Base-by-base conservation (phyloP, 2,329 filamentous ascomycete genomes). In the Penicillium sp. region DNA sequence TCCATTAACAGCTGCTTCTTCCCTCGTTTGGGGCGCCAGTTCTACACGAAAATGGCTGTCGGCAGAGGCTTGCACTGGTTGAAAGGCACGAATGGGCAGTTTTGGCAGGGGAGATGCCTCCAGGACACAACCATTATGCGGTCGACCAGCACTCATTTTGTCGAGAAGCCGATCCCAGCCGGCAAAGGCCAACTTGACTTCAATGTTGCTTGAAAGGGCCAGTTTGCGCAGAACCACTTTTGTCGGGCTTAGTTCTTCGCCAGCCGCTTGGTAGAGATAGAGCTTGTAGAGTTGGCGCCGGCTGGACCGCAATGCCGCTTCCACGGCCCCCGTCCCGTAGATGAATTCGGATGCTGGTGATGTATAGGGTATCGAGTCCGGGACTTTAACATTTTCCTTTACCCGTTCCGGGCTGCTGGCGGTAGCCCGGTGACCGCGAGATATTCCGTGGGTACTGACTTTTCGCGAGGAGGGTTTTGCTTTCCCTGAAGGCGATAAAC, bases 281-380 rank as follows among this genome's bases (percentile, higher is more conserved):
- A 99, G 80, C 48, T 85, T 88, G 75, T 96, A 95, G 2, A 95
- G 73, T 63, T 89, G 85, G 51, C 94, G 85, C 30, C 84, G 80
- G 10, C 77, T 77, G 40, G 83, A 81, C 58, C 80, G 84, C 18
- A 99, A 76, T 0, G 91, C 92, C 18, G 92, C 88, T 56, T 88
- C 80, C 20, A 97, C 90, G 1, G 89, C 85, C 2, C 88, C 89
- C 40, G 82, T 83, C 5, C 94, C 94, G 67, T 95, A 97, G 2
- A 99, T 77, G 62, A 96, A 97, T 55, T 96, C 88, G 0, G 92
- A 96, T 5, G 90, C 89, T 0, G 92, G 88, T 0, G 90, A 95
- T 0, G 89, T 90, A 66, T 92, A 86, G 1, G 84, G 83, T 16
- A 88, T 78, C 6, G 74, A 68, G 3, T 72, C 52, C 0, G 76